These are phyloP conservation scores for Stromatinia cepivora DNA, from an alignment of 2,329 filamentous ascomycete species.

Conservation along the genomic window DNA sequence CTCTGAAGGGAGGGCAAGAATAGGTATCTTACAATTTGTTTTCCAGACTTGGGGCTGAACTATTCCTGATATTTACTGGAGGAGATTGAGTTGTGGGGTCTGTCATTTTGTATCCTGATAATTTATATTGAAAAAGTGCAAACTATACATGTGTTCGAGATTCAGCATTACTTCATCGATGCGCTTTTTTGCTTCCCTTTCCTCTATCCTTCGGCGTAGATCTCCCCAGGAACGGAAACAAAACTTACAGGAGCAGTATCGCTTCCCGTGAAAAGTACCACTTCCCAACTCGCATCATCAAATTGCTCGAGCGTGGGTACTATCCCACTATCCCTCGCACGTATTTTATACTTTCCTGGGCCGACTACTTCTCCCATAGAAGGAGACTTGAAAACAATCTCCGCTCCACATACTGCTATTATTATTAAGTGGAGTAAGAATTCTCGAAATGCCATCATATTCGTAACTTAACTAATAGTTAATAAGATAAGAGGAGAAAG, in stretches of 20 bases:
- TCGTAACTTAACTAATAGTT: not conserved
- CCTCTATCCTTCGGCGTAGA: not conserved
- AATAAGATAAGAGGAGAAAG: not conserved
- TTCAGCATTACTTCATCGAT: not conserved
- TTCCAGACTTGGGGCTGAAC: not conserved
- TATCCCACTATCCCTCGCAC: conserved; percentile 9
- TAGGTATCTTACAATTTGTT: conserved; percentile 16
- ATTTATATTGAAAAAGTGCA: not conserved
- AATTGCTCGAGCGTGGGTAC: conserved; percentile 17
- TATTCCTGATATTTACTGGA: not conserved
- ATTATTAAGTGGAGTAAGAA: not conserved
- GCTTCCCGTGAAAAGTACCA: conserved; percentile 18
- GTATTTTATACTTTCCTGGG: conserved; percentile 3
- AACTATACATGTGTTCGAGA: not conserved
- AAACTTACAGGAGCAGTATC: conserved; percentile 18
- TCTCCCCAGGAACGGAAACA: not conserved
- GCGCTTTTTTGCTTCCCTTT: not conserved
- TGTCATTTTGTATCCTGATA: conserved; percentile 4
- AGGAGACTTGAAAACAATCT: conserved; percentile 12
- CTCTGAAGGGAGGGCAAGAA: not conserved
- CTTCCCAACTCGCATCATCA: conserved; percentile 9
- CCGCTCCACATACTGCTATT: conserved; percentile 13
- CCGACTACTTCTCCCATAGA: conserved; percentile 14
- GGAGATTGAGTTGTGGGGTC: conserved; percentile 16
- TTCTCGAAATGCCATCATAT: not conserved